A percentile compares a stretch with the other conserved stretches of the same genome.
Evolutionary conservation across 1,284 basidiomycete species (phyloP).

Genomic region (Coniophora puteana): DNA sequence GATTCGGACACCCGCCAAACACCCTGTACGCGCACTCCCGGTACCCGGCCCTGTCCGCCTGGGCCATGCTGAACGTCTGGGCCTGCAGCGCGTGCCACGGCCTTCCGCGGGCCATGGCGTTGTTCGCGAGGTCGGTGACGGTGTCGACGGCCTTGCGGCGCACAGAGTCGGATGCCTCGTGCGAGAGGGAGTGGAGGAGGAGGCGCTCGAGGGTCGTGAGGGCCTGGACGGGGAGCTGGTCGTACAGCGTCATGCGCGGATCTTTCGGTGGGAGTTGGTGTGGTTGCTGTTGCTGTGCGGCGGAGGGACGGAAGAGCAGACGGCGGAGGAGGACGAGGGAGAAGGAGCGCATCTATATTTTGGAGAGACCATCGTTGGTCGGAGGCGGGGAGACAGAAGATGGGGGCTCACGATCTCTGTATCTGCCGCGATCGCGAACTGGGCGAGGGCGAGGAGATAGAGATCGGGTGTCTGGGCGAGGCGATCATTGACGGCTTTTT

Average conservation of each 20-base stretch:
- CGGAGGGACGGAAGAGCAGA: slow-evolving; percentile 59
- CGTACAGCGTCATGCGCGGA: slow-evolving; percentile 56
- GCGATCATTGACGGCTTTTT: slow-evolving; percentile 74
- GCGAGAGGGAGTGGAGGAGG: slow-evolving; percentile 60
- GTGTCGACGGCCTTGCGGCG: slow-evolving; percentile 72
- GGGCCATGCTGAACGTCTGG: slow-evolving; percentile 63
- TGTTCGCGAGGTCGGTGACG: slow-evolving; percentile 67
- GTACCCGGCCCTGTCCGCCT: slow-evolving; percentile 34
- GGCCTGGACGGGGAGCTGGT: slow-evolving; percentile 64
- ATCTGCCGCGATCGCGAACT: slow-evolving; percentile 69
- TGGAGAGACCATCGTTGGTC: too few relatives aligned
- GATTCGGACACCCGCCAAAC: slow-evolving; percentile 65
- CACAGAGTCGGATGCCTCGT: slow-evolving; percentile 54
- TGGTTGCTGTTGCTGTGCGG: slow-evolving; percentile 27
- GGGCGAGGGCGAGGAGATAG: slow-evolving; percentile 69
- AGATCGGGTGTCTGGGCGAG: slow-evolving; percentile 72
- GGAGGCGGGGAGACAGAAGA: slow-evolving; percentile 2
- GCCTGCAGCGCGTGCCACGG: slow-evolving; percentile 78
- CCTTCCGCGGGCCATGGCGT: slow-evolving; percentile 65
- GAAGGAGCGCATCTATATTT: slow-evolving; percentile 71
- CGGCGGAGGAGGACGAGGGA: slow-evolving; percentile 74
- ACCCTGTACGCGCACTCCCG: slow-evolving; percentile 52
- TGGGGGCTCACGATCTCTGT: slow-evolving; percentile 61
- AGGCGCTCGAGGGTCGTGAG: slow-evolving; percentile 66
- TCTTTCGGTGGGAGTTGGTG: slow-evolving; percentile 20